These are phyloP conservation scores for Lyophyllum decastes DNA, from an alignment of 768 basidiomycete genomes.

Conservation along the genomic window DNA sequence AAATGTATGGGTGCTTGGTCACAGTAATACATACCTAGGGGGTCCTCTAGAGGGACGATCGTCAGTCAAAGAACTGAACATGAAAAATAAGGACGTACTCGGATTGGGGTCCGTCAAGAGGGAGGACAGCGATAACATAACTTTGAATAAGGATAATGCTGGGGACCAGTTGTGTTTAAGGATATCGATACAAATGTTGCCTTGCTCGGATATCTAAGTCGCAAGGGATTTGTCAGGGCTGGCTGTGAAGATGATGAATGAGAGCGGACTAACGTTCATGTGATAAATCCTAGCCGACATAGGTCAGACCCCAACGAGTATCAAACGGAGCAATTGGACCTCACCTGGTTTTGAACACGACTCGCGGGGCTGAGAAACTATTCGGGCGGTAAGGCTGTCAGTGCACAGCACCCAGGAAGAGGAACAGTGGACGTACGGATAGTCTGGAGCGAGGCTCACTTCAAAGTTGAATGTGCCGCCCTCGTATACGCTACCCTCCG, in stretches of 20 bases:
- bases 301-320: neutral
- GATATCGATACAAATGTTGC: conserved; percentile 85
- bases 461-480: conserved; percentile 74
- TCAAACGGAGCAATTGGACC: conserved; percentile 15
- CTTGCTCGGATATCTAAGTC: conserved; percentile 66
- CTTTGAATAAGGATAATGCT: conserved; percentile 90
- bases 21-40: conserved; percentile 51
- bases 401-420: neutral
- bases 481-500: conserved; percentile 81
- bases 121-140: conserved; percentile 90
- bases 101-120: conserved; percentile 95
- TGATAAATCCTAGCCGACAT: conserved; percentile 70
- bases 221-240: conserved; percentile 1
- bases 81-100: conserved; percentile 47
- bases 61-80: neutral
- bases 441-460: conserved; percentile 68
- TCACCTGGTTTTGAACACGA: conserved; percentile 73
- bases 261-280: conserved; percentile 62
- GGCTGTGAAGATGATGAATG: neutral
- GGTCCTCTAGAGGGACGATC: conserved; percentile 55
- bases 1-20: neutral
- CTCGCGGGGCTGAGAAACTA: conserved; percentile 80
- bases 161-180: conserved; percentile 95
- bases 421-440: conserved; percentile 59
- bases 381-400: neutral